These are phyloP conservation scores for Wallacemonas collosoma DNA, from an alignment of 208 protist genomes.

Conservation along the genomic window DNA sequence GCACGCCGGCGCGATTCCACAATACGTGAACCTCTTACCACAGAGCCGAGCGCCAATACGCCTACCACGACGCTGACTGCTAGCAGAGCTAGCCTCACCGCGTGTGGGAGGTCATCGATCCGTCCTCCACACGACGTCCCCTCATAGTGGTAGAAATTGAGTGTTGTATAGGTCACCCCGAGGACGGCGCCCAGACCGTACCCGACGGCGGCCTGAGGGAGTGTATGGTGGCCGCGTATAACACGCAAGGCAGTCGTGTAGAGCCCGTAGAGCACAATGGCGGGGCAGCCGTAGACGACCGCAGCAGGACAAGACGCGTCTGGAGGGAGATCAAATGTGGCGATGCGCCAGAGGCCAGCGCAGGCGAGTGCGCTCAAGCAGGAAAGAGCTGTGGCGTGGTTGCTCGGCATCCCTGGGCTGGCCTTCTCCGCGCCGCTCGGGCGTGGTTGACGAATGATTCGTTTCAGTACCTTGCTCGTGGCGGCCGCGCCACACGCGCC, in stretches of 20 bases:
- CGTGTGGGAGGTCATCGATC: conserved; percentile 38
- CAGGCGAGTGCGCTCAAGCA: conserved; percentile 38
- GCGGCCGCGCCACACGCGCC: conserved; percentile 41
- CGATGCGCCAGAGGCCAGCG: conserved; percentile 24
- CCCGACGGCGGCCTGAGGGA: conserved; percentile 49
- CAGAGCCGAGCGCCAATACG: conserved; percentile 20
- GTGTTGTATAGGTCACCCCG: conserved; percentile 20
- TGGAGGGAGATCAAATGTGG: neutral
- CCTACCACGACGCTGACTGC: conserved; percentile 14
- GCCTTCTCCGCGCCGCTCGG: conserved; percentile 46
- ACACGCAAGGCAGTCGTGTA: conserved; percentile 46
- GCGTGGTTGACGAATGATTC: conserved; percentile 50
- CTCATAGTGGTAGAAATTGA: conserved; percentile 40
- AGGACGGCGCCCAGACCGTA: conserved; percentile 30
- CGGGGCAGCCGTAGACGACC: conserved; percentile 14
- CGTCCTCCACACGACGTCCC: conserved; percentile 32
- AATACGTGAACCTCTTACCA: conserved; percentile 25
- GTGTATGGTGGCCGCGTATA: conserved; percentile 46
- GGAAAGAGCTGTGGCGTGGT: conserved; percentile 55
- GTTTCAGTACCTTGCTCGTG: conserved; percentile 47
- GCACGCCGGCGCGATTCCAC: conserved; percentile 8
- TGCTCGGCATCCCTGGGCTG: conserved; percentile 73
- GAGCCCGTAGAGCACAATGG: conserved; percentile 35
- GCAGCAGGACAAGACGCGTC: neutral
- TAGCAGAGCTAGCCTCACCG: conserved; percentile 23